These are phyloP conservation scores for Botryotinia calthae DNA, from an alignment of 2,329 filamentous ascomycete species.

Conservation along the genomic window DNA sequence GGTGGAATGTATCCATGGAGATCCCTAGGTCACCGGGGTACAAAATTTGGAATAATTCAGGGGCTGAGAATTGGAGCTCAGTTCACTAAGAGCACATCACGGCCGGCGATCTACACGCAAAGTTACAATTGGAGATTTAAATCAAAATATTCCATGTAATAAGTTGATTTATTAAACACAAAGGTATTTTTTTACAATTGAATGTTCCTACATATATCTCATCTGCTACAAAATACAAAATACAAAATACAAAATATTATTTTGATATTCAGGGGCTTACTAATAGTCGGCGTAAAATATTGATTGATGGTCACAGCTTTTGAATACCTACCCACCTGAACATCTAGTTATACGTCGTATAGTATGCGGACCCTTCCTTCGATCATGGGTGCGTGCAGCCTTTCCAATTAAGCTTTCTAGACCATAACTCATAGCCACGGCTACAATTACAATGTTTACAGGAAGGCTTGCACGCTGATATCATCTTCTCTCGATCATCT, in stretches of 20 bases:
- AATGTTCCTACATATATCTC: not conserved
- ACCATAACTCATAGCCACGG: not conserved
- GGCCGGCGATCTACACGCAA: not conserved
- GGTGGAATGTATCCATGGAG: not conserved
- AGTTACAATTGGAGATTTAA: not conserved
- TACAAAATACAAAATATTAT: not conserved
- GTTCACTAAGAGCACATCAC: not conserved
- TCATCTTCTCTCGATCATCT: not conserved
- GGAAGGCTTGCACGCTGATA: not conserved
- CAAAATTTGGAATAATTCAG: conserved; percentile 4
- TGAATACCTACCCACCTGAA: not conserved
- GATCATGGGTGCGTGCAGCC: too few relatives aligned
- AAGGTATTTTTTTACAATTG: not conserved
- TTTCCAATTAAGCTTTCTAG: not conserved
- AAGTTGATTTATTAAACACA: not conserved
- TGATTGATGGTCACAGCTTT: not conserved
- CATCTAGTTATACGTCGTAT: not conserved
- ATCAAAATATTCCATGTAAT: not conserved
- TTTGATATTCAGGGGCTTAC: not conserved
- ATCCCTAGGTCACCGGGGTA: not conserved
- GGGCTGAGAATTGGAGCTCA: not conserved
- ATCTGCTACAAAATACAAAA: not conserved
- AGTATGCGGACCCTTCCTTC: too few relatives aligned
- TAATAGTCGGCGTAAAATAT: not conserved
- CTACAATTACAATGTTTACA: too few relatives aligned